A percentile compares a stretch with the other conserved stretches of the same genome.
Conservation (phyloP, 768 basidiomycete species). For the Rhodotorula kratochvilovae region DNA sequence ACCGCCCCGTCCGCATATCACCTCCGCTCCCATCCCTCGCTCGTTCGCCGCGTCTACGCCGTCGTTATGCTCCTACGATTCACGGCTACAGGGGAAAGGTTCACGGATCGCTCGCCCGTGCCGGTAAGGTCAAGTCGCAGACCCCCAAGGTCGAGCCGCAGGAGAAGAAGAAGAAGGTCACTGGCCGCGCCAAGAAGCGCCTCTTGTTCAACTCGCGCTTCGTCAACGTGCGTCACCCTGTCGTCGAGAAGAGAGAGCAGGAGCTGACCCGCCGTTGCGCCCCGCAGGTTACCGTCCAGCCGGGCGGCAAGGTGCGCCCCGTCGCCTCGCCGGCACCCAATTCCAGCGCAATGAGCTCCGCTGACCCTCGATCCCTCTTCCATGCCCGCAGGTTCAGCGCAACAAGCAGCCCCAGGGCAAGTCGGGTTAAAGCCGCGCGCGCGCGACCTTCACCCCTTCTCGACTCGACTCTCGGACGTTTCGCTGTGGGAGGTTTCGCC, state of each 20-base stretch:
- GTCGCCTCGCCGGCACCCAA: constrained; percentile 43
- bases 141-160: constrained; percentile 2
- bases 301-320: constrained; percentile 72
- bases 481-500: not conserved
- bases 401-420: constrained; percentile 28
- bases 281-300: constrained; percentile 77
- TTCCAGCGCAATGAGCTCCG: not conserved
- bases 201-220: constrained; percentile 82
- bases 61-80: not conserved
- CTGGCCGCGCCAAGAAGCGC: constrained; percentile 96
- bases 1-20: not conserved
- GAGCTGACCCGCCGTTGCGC: constrained; percentile 61
- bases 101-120: constrained; percentile 43
- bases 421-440: no score
- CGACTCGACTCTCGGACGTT: not conserved
- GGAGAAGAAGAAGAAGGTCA: constrained; percentile 52
- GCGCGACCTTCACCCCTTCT: not conserved
- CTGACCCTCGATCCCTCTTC: no score
- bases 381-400: constrained; percentile 6
- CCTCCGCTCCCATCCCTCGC: not conserved
- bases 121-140: constrained; percentile 26
- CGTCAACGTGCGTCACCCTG: constrained; percentile 45
- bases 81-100: constrained; percentile 38
- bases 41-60: not conserved
- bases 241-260: constrained; percentile 45